Evolutionary conservation across 805 yeast species (phyloP).

Genomic region (Nakazawaea peltata): DNA sequence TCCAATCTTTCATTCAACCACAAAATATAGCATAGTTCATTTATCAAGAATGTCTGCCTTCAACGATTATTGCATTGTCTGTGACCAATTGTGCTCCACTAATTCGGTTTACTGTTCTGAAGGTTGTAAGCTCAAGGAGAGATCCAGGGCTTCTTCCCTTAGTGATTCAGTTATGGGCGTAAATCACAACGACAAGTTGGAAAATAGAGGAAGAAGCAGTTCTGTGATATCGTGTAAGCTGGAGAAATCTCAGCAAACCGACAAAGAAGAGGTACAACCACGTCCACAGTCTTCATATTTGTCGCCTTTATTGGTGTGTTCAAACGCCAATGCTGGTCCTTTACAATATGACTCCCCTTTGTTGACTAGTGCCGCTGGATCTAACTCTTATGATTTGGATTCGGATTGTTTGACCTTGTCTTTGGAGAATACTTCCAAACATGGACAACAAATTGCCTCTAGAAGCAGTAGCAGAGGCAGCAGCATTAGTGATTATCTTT

Average conservation of each 20-base stretch:
- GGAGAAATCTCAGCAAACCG: too few species aligned
- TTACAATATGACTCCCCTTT: constrained; percentile 10
- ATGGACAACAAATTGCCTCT: not conserved
- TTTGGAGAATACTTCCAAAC: not conserved
- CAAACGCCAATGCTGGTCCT: not conserved
- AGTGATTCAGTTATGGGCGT: too few species aligned
- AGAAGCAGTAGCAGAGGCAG: not conserved
- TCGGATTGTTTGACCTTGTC: constrained; percentile 6
- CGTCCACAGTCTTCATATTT: not conserved
- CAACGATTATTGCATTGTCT: constrained; percentile 27
- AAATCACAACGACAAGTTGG: too few species aligned
- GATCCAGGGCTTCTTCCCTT: not conserved
- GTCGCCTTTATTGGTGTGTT: not conserved
- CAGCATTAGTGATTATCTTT: constrained; percentile 7
- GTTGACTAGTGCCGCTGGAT: not conserved
- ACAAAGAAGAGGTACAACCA: too few species aligned
- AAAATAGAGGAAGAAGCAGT: too few species aligned
- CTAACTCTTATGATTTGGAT: constrained; percentile 9
- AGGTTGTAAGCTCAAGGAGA: constrained; percentile 18
- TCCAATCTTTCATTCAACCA: too few species aligned
- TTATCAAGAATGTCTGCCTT: constrained; percentile 34
- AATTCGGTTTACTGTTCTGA: constrained; percentile 26
- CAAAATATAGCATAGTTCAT: too few species aligned
- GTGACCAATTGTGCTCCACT: constrained; percentile 24
- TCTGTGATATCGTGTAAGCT: too few species aligned